phyloP scores from a whole-genome alignment of 2,329 filamentous ascomycete species.

The Penicillium vulpinum region DNA sequence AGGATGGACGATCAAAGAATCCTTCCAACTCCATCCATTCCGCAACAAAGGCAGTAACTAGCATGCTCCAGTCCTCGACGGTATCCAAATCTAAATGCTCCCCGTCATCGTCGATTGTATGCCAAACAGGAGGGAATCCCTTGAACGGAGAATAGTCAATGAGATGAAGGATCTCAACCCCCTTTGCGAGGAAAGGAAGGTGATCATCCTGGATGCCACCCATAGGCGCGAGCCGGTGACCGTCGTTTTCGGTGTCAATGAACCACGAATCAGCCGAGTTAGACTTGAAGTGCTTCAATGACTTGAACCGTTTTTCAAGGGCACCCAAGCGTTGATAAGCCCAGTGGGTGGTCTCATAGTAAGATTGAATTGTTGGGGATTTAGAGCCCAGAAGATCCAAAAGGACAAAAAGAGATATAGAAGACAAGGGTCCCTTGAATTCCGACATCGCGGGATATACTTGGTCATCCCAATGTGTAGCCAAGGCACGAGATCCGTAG shows the following conservation, averaged over 20 bases:
- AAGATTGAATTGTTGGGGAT: conserved; percentile 73
- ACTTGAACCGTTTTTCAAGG: conserved; percentile 72
- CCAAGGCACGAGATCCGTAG: conserved; percentile 82
- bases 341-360: conserved; percentile 90
- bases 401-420: conserved; percentile 87
- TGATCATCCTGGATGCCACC: conserved; percentile 80
- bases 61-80: conserved; percentile 81
- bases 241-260: conserved; percentile 59
- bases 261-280: conserved; percentile 59
- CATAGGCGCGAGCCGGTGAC: conserved; percentile 48
- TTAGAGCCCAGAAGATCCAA: conserved; percentile 79
- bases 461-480: conserved; percentile 74
- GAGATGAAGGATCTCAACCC: conserved; percentile 84
- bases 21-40: conserved; percentile 89
- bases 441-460: conserved; percentile 70
- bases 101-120: conserved; percentile 78
- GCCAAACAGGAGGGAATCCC: conserved; percentile 79
- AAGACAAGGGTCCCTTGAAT: conserved; percentile 70
- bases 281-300: conserved; percentile 66
- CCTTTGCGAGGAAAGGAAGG: conserved; percentile 80
- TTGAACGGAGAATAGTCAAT: conserved; percentile 65
- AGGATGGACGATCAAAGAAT: conserved; percentile 40
- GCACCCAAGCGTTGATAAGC: conserved; percentile 76
- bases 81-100: conserved; percentile 78
- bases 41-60: conserved; percentile 78